These are phyloP conservation scores for Mycena amicta DNA, from an alignment of 768 basidiomycete species.

Conservation along the genomic window DNA sequence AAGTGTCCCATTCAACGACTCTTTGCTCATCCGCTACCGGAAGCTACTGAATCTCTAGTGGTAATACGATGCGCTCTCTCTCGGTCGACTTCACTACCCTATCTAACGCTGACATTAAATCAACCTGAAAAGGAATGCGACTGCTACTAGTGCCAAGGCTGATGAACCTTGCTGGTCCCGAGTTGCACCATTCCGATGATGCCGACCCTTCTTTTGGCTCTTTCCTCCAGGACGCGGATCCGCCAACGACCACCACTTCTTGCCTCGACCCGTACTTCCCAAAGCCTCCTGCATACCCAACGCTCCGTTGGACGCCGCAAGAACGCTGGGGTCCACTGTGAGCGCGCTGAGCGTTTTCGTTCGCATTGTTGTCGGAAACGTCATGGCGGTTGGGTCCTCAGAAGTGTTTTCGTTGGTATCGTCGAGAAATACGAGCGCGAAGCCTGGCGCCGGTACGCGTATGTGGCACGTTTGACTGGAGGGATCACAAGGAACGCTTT, in stretches of 20 bases:
- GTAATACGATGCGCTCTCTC: too few relatives aligned
- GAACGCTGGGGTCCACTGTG: conserved; percentile 35
- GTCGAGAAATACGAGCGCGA: conserved; percentile 30
- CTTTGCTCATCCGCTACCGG: too few relatives aligned
- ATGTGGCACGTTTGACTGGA: conserved; percentile 24
- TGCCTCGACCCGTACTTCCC: conserved; percentile 30
- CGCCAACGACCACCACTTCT: conserved; percentile 5
- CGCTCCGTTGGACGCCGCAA: conserved; percentile 45
- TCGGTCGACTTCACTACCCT: too few relatives aligned
- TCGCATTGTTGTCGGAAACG: conserved; percentile 34
- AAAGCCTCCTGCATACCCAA: conserved; percentile 22
- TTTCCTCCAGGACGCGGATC: neutral
- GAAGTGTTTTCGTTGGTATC: neutral
- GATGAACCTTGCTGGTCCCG: too few relatives aligned
- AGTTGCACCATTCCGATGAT: neutral
- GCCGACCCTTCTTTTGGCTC: neutral
- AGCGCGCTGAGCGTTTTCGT: conserved; percentile 32
- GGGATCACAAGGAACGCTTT: conserved; percentile 25
- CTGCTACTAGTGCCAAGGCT: too few relatives aligned
- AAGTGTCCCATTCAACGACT: too few relatives aligned
- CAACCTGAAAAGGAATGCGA: too few relatives aligned
- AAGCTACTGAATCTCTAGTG: too few relatives aligned
- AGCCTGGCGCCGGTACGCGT: conserved; percentile 31
- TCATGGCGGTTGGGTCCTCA: conserved; percentile 23
- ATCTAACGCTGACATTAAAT: too few relatives aligned